Evolutionary conservation across 2,329 filamentous ascomycete species (phyloP), one percentile per base, ranked within the genome.

Genomic region (Cladosporium sp.): DNA sequence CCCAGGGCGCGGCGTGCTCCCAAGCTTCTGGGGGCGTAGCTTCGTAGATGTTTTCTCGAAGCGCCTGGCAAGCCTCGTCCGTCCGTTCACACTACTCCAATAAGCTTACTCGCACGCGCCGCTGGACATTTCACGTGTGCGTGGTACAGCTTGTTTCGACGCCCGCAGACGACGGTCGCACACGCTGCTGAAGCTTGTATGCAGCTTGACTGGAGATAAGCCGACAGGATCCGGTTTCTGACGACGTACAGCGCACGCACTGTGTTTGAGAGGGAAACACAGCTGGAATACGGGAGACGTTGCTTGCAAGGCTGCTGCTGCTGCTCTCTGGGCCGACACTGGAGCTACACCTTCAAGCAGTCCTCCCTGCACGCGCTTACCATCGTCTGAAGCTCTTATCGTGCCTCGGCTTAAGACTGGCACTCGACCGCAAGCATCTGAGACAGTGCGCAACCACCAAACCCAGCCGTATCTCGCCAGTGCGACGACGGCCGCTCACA

Each of bases 371-470:
- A 5, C 28, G 28, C 28, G 28, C 28, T 32, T 32, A 32, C 28
- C 9, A 10, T 32, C 28, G 28, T 32, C 28, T 32, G 28, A 32
- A 32, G 52, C 24, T 55, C 52, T 55, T 55, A 47, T 55, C 52
- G 47, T 34, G 52, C 39, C 52, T 55, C 52, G 52, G 52, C 52
- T 55, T 55, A 55, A 53, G 52, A 32, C 25, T 35, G 28, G 40
- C 44, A 17, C 19, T 12, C 28, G 45, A 48, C 17, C 35, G 52
- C 40, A 45, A 55, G 40, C 32, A 37, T 55, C 45, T 37, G 52
- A 55, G 52, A 55, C 52, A 47, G 52, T 55, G 52, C 52, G 52
- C 39, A 10, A 45, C 40, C 34, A 52, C 49, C 15, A 45, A 52
- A 28, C 20, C 28, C 25, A 50, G 24, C 47, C 40, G 24, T 44